Evolutionary conservation across 2,329 filamentous ascomycete genomes (phyloP), one percentile per base, ranked within the genome.

Genomic region (Trichoderma pleuroti): DNA sequence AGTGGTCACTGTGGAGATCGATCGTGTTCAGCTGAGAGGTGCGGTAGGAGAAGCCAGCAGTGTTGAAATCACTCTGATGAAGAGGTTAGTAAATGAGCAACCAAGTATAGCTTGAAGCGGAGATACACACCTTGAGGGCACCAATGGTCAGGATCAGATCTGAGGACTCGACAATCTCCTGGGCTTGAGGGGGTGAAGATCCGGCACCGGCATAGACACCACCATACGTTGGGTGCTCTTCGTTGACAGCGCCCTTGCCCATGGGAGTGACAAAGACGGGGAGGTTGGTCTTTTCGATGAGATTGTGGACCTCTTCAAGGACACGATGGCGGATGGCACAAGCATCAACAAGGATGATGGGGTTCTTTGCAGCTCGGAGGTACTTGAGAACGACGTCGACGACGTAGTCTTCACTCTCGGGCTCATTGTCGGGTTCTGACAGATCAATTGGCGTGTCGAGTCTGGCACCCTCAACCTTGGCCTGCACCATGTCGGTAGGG

Each of bases 191-290:
- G 1, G 88, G 85, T 66, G 90, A 87, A 36, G 91, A 93, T 42
- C 91, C 93, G 71, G 87, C 86, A n/a, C 94, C 94, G 10, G 92
- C 91, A 79, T 97, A 97, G 6, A 97, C 92, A 73, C 94, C 94
- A 26, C 92, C 92, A 75, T 91, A 97, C 76, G 88, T 92, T n/a
- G 86, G 83, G 60, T 92, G 86, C 2, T 87, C 87, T 80, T 97
- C 93, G 76, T 96, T 87, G 60, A 97, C 87, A 24, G 92, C 92
- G 21, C 93, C 88, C 82, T 97, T 97, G 60, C 93, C 93, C 92
- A 97, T 97, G 3, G 93, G 93, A 0, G 93, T 92, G n/a, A 94
- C 92, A 75, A 96, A 97, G 0, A 92, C 91, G 5, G 94, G 93
- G 9, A 97, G 83, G 5, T 88, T 85, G 1, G 92, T 92, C 80